These are phyloP conservation scores for Colletotrichum sp. DNA, from an alignment of 2,329 filamentous ascomycete species.

Conservation along the genomic window DNA sequence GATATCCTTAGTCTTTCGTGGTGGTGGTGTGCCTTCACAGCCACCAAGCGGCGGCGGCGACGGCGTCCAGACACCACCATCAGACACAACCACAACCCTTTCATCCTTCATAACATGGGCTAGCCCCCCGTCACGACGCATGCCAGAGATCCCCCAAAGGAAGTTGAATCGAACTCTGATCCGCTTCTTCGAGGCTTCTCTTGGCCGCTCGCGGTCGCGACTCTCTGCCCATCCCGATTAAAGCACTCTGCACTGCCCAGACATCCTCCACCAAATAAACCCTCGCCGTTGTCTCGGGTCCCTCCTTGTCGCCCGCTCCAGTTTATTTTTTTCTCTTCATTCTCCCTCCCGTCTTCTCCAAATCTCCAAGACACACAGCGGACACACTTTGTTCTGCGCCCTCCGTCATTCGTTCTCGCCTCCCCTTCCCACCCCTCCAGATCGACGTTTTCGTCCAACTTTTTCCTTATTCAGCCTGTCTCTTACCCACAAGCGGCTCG, in stretches of 20 bases:
- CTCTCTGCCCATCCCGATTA: not conserved
- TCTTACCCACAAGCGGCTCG: slow-evolving; percentile 13
- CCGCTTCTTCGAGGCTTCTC: not conserved
- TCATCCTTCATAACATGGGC: not conserved
- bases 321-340: not conserved
- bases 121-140: not conserved
- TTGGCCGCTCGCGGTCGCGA: slow-evolving; percentile 5
- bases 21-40: not conserved
- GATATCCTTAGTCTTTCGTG: not conserved
- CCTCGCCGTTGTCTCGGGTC: slow-evolving; percentile 16
- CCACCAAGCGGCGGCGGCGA: not conserved
- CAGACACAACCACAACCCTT: slow-evolving; percentile 4
- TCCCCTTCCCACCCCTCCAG: not conserved
- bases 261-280: slow-evolving; percentile 9
- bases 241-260: not conserved
- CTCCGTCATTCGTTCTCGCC: not conserved
- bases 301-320: slow-evolving; percentile 5
- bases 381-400: not conserved
- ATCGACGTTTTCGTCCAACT: slow-evolving; percentile 17
- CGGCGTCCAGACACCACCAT: not conserved
- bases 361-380: not conserved
- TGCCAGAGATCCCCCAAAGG: not conserved
- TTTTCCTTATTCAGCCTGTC: not conserved
- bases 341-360: not conserved
- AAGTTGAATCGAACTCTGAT: slow-evolving; percentile 1